Evolutionary conservation across 2,329 filamentous ascomycete species (phyloP), one percentile per base, ranked within the genome.

Genomic region (Paraconiothyrium brasiliense): DNA sequence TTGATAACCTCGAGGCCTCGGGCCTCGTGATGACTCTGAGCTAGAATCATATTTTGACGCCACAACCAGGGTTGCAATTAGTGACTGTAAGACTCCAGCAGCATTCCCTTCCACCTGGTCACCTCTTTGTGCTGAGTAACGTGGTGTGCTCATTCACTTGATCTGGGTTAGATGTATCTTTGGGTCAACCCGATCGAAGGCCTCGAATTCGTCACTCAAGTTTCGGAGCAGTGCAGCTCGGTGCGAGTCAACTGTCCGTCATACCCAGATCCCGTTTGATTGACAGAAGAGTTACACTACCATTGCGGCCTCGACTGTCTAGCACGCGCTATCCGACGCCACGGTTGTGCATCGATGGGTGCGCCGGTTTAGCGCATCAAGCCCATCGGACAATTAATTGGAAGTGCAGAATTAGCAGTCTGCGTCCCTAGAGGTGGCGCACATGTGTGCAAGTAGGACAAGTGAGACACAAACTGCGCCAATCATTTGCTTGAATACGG

Each of bases 231-330:
- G 44, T 20, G n/a, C 16, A 37, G 8, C 11, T 13, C 37, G 20
- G 52, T 60, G 44, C 51, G 51, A 51, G 44, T 44, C 34, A 34
- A 27, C 14, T 55, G 13, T 60, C 10, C 5, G 24, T 47, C 27
- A 3, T 20, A 37, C 43, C 32, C n/a, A 39, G 48, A 41, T 39
- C 47, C 13, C 44, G 59, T 27, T 54, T 41, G 32, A 50, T 60
- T 67, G 64, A 67, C 62, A 68, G 60, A 48, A 54, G 54, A 57
- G 64, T 67, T 57, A 59, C 63, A 64, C 48, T 37, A 57, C 60
- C 34, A 51, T 27, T 47, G 50, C 44, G 54, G 58, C 62, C 58
- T 56, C 57, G 57, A 46, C 58, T 57, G 57, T 51, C 13, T 41
- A 66, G 58, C 57, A 58, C 46, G 47, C 57, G 60, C 50, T 59